A percentile compares a stretch with the other conserved stretches of the same genome.
These are phyloP conservation scores for Talaromyces sp. DNA, from an alignment of 2,329 filamentous ascomycete species.

Conservation along the genomic window DNA sequence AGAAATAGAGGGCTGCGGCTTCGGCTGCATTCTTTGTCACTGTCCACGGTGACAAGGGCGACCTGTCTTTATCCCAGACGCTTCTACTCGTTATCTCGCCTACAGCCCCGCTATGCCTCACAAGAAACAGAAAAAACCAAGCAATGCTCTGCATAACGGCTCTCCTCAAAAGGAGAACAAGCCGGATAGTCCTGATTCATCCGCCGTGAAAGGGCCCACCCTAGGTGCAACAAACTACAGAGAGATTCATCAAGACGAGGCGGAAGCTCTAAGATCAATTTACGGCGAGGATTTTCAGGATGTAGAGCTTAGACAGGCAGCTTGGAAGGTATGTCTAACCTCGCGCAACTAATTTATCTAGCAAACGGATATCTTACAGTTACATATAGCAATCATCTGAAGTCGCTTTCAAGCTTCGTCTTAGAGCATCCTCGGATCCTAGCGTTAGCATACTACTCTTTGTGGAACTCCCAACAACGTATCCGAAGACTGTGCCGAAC, in stretches of 20 bases:
- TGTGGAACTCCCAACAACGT: conserved; percentile 81
- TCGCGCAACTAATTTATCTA: neutral
- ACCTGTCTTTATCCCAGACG: conserved; percentile 20
- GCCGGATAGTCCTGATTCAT: conserved; percentile 25
- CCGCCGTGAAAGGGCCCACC: conserved; percentile 29
- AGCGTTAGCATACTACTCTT: conserved; percentile 67
- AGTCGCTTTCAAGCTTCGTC: conserved; percentile 71
- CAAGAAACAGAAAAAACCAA: conserved; percentile 41
- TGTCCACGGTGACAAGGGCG: conserved; percentile 24
- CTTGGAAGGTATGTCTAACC: conserved; percentile 68
- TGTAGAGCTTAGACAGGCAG: conserved; percentile 62
- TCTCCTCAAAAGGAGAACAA: conserved; percentile 35
- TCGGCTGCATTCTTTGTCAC: conserved; percentile 39
- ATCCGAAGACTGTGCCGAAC: conserved; percentile 76
- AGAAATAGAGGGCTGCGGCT: conserved; percentile 40
- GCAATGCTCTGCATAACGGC: conserved; percentile 28
- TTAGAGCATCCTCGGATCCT: conserved; percentile 68
- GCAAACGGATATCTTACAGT: neutral
- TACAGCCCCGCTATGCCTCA: conserved; percentile 40
- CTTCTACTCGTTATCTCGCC: conserved; percentile 22
- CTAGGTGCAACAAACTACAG: conserved; percentile 59
- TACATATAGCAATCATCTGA: conserved; percentile 63
- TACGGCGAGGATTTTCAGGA: conserved; percentile 84
- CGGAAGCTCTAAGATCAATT: conserved; percentile 78
- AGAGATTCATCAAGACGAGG: conserved; percentile 81